Base-by-base conservation (phyloP, 2,329 filamentous ascomycete species). In the Ascochyta pisi region DNA sequence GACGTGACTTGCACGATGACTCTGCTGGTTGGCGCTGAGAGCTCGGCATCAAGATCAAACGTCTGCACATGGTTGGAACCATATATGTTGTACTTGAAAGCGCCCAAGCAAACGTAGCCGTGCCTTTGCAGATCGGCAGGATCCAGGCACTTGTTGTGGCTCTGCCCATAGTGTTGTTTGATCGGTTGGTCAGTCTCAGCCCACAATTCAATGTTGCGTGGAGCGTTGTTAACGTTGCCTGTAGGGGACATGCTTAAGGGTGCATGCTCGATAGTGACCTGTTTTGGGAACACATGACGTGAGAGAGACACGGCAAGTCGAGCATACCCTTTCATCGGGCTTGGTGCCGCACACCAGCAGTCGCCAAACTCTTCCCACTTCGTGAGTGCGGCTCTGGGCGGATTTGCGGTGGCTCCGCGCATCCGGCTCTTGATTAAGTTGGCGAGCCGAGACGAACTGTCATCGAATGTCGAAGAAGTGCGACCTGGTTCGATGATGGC, bases 331-430 rank as follows among this genome's bases (percentile, higher is more conserved):
- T 81, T 80, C 0, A 77, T 76, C 3, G 57, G 60, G 23, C 61
- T 64, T 79, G 82, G 46, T 9, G 79, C 75, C 4, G 89, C 87
- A 73, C 94, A 98, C 90, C 92, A 98, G 75, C 92, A 96, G 59
- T 98, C 90, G 19, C 90, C 91, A 31, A 89, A 83, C 44, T 96
- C 90, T 9, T 87, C 80, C 92, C 93, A 96, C 3, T 80, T 77
- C 1, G 76, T 71, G 2, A 96, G 80, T 0, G 89, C 91, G 0
- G 81, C 74, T n/a, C 78, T 67, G 0, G 83, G 81, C 1, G 81
- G 77, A 19, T 66, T 66, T 10, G 64, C 57, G 12, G 51, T 67
- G 13, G 54, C 65, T 50, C 69, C 15, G 6, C 51, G 41, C 13
- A 59, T 15, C 6, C 43, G 37, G 49, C 59, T 41, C 12, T 39